These are phyloP conservation scores for Polyporus tsugae DNA, from an alignment of 1,284 basidiomycete genomes.

Conservation along the genomic window DNA sequence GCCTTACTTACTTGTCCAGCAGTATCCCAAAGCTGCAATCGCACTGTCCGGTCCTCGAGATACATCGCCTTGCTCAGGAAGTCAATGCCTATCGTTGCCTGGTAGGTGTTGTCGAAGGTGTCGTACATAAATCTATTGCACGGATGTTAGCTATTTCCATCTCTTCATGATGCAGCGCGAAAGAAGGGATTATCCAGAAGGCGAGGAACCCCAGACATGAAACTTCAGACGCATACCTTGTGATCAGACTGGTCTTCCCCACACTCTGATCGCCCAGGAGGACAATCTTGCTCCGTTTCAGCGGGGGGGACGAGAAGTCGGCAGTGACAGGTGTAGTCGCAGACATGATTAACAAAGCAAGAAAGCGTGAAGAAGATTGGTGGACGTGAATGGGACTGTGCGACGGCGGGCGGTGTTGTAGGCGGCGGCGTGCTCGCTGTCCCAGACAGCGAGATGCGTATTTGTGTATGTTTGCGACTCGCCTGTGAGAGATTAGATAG, in stretches of 20 bases:
- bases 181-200: background rate
- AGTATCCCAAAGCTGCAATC: slow-evolving; percentile 99
- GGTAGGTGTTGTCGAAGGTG: slow-evolving; percentile 99
- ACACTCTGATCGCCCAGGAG: slow-evolving; percentile 94
- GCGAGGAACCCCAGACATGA: background rate
- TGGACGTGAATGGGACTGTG: background rate
- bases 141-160: background rate
- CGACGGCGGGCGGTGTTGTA: slow-evolving; percentile 12
- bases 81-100: slow-evolving; percentile 99
- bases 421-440: slow-evolving; percentile 28
- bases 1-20: slow-evolving; percentile 82
- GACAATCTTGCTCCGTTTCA: slow-evolving; percentile 97
- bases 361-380: background rate
- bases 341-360: slow-evolving; percentile 36
- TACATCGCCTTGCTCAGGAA: slow-evolving; percentile 99
- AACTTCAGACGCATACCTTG: slow-evolving; percentile 64
- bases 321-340: slow-evolving; percentile 74
- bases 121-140: slow-evolving; percentile 93
- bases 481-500: slow-evolving; percentile 35
- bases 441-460: slow-evolving; percentile 32
- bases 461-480: slow-evolving; percentile 29
- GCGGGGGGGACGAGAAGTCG: slow-evolving; percentile 85
- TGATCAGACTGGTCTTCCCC: slow-evolving; percentile 98
- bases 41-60: slow-evolving; percentile 96
- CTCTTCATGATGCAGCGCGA: background rate